Conservation (phyloP, 2,329 filamentous ascomycete genomes). For the Knoxdaviesia proteae region DNA sequence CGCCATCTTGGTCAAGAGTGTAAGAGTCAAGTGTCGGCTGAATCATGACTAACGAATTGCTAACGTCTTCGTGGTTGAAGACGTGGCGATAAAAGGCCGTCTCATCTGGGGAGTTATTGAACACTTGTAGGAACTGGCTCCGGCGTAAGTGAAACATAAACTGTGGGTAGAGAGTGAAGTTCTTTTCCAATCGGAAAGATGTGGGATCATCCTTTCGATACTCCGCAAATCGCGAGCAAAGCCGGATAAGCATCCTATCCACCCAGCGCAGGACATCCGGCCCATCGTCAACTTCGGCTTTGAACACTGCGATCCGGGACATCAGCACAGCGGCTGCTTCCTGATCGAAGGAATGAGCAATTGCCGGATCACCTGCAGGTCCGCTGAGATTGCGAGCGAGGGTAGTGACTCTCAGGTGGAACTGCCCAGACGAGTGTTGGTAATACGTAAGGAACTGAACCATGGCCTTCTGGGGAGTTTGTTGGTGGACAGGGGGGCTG, state of each 20-base stretch:
- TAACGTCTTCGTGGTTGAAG: constrained; percentile 88
- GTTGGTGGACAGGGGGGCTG: constrained; percentile 65
- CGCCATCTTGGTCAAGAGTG: constrained; percentile 86
- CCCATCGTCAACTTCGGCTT: constrained; percentile 93
- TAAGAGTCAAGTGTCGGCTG: constrained; percentile 95
- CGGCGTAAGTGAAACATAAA: constrained; percentile 99
- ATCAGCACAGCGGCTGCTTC: constrained; percentile 94
- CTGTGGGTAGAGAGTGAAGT: constrained; percentile 95
- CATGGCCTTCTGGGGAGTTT: constrained; percentile 77
- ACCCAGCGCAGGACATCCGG: constrained; percentile 98
- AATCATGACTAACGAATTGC: constrained; percentile 96
- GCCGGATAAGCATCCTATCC: constrained; percentile 88
- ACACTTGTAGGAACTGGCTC: constrained; percentile 94
- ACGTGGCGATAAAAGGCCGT: constrained; percentile 98
- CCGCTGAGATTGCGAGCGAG: constrained; percentile 80
- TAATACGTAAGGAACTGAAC: constrained; percentile 99
- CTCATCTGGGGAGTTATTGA: constrained; percentile 98
- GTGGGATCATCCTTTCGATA: constrained; percentile 96
- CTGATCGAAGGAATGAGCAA: constrained; percentile 94
- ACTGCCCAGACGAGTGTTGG: constrained; percentile 90
- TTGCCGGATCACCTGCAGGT: constrained; percentile 79
- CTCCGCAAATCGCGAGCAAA: constrained; percentile 92
- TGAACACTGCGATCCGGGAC: constrained; percentile 98
- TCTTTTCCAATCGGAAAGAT: constrained; percentile 92
- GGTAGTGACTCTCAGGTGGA: constrained; percentile 87